Evolutionary conservation across 2,329 filamentous ascomycete genomes (phyloP).

Genomic region (Escovopsis sp.): DNA sequence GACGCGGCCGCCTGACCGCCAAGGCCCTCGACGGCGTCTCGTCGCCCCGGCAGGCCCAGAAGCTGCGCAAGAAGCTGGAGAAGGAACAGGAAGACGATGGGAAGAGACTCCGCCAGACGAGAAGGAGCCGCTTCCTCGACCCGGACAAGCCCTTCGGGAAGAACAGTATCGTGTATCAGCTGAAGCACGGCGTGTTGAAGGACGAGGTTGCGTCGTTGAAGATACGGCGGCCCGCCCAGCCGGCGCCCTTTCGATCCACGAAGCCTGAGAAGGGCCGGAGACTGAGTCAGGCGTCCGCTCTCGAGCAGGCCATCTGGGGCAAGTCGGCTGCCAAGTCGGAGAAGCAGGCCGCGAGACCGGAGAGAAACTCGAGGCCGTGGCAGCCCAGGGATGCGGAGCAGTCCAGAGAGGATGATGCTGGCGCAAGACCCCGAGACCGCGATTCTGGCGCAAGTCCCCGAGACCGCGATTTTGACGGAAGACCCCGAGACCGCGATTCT

Average conservation of each 20-base stretch:
- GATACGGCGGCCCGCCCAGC: conserved; percentile 14
- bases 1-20: conserved; percentile 11
- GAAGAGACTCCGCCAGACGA: conserved; percentile 25
- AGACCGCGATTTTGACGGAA: no score
- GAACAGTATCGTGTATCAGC: conserved; percentile 39
- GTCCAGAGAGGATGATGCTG: not conserved
- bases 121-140: conserved; percentile 38
- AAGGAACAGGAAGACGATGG: conserved; percentile 13
- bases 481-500: no score
- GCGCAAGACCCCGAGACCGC: no score
- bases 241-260: conserved; percentile 1
- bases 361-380: not conserved
- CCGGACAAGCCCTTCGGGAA: conserved; percentile 35
- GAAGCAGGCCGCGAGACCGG: no score
- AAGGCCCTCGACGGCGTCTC: conserved; percentile 17
- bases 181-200: conserved; percentile 30
- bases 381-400: not conserved
- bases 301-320: not conserved
- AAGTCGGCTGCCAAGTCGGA: not conserved
- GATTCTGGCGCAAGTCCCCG: no score
- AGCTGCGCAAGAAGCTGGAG: conserved; percentile 38
- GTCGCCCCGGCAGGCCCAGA: conserved; percentile 21
- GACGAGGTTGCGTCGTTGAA: conserved; percentile 13
- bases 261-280: not conserved
- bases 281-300: no score